Percentiles rank a stretch among this genome's conserved stretches.
phyloP scores from a whole-genome alignment of 129 eudicot species.

The Erigeron canadensis region DNA sequence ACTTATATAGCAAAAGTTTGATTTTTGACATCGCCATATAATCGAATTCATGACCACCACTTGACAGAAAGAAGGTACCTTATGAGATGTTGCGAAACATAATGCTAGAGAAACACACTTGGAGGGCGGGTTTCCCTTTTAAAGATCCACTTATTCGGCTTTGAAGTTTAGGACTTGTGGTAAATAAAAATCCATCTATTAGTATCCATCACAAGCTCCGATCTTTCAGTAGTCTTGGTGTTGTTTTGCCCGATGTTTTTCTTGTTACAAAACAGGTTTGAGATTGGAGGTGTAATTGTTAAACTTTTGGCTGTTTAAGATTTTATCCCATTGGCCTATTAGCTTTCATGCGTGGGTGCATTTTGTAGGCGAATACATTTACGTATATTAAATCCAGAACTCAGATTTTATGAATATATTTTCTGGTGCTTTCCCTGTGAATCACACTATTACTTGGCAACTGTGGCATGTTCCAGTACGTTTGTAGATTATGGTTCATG shows the following conservation, averaged over 20 bases:
- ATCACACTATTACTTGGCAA: constrained; percentile 11
- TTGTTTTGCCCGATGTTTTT: constrained; percentile 13
- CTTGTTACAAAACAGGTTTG: constrained; percentile 16
- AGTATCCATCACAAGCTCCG: too few species aligned
- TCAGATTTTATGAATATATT: constrained; percentile 26
- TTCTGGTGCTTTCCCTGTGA: constrained; percentile 2
- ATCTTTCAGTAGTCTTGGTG: constrained; percentile 13
- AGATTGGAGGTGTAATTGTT: constrained; percentile 23
- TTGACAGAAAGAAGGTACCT: background rate
- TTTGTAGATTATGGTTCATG: constrained; percentile 12
- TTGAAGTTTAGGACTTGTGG: constrained; percentile 19
- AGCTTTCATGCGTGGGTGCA: constrained; percentile 35
- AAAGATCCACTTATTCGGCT: constrained; percentile 11
- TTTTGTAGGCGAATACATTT: constrained; percentile 38
- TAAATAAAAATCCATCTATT: constrained; percentile 14
- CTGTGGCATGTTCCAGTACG: background rate
- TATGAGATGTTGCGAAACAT: constrained; percentile 20
- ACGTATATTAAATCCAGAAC: constrained; percentile 26
- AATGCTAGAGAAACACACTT: constrained; percentile 5
- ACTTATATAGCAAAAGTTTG: background rate
- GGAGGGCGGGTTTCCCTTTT: constrained; percentile 8
- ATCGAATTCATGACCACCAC: background rate
- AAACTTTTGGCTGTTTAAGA: constrained; percentile 19
- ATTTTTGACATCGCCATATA: background rate
- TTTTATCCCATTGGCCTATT: constrained; percentile 13